A percentile compares a stretch with the other conserved stretches of the same genome.
Evolutionary conservation across 148 eudicot species (phyloP).

Genomic region (Salicornia ramosissima): DNA sequence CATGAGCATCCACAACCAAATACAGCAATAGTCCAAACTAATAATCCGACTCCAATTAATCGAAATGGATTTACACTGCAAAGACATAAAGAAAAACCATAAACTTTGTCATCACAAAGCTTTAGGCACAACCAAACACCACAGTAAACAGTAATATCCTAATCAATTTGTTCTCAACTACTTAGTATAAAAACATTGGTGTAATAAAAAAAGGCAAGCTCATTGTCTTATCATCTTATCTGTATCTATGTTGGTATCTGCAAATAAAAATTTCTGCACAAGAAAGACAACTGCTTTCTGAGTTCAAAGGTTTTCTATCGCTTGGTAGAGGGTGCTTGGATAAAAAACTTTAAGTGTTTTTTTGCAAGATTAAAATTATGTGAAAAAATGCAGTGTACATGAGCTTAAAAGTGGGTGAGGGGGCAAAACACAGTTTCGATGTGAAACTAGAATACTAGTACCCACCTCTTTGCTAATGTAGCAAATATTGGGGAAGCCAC

Average conservation of each 20-base stretch:
- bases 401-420: not conserved
- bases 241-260: not conserved
- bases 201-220: not conserved
- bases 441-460: not conserved
- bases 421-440: not conserved
- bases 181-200: not conserved
- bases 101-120: not conserved
- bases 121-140: not conserved
- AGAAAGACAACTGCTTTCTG: not conserved
- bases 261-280: not conserved
- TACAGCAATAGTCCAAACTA: constrained; percentile 80
- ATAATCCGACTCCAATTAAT: constrained; percentile 89
- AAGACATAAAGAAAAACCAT: constrained; percentile 17
- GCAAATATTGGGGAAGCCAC: constrained; percentile 91
- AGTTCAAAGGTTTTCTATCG: not conserved
- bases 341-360: not conserved
- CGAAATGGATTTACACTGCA: constrained; percentile 93
- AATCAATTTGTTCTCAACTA: not conserved
- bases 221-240: not conserved
- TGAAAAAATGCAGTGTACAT: not conserved
- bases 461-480: constrained; percentile 70
- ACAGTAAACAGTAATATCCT: not conserved
- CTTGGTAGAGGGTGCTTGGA: not conserved
- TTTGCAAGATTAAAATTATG: not conserved
- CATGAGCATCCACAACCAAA: constrained; percentile 79